phyloP scores from a whole-genome alignment of 352 stramenopile species.

The Globisporangium cystogenes region DNA sequence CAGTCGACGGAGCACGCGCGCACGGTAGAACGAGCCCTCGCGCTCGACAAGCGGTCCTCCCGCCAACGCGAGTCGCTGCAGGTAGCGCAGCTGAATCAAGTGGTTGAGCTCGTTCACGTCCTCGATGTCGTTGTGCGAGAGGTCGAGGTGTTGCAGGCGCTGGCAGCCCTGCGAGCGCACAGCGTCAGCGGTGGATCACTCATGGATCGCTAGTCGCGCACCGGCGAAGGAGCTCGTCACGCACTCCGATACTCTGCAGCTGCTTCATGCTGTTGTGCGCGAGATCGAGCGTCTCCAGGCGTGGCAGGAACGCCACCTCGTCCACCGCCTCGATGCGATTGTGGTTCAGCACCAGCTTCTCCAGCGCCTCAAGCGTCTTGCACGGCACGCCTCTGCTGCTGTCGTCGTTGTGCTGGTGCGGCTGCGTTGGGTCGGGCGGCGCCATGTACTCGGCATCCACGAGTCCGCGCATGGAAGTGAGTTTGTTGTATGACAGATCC shows the following conservation, averaged over 20 bases:
- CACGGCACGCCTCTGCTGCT: background rate
- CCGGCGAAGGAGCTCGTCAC: background rate
- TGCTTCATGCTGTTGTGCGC: conserved; percentile 45
- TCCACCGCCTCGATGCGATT: conserved; percentile 53
- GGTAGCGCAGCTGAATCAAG: conserved; percentile 33
- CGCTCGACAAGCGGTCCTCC: conserved; percentile 35
- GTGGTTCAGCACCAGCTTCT: conserved; percentile 43
- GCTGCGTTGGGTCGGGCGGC: background rate
- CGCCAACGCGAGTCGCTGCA: conserved; percentile 37
- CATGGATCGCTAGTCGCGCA: background rate
- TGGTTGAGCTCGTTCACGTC: conserved; percentile 63
- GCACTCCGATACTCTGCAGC: conserved; percentile 40
- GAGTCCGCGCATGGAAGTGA: conserved; percentile 39
- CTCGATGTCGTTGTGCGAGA: conserved; percentile 38
- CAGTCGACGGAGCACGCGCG: conserved; percentile 51
- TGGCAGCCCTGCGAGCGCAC: conserved; percentile 31
- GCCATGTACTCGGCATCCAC: conserved; percentile 1
- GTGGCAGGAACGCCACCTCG: conserved; percentile 33
- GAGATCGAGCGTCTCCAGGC: conserved; percentile 46
- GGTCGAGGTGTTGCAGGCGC: conserved; percentile 46
- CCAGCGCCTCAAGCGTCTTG: conserved; percentile 31
- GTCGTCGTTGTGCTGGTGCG: no score
- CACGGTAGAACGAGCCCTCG: conserved; percentile 50
- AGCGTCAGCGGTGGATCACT: background rate
- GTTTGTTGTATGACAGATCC: conserved; percentile 62